phyloP scores from a whole-genome alignment of 176 grass and related monocot species.

The Eleusine coracana region DNA sequence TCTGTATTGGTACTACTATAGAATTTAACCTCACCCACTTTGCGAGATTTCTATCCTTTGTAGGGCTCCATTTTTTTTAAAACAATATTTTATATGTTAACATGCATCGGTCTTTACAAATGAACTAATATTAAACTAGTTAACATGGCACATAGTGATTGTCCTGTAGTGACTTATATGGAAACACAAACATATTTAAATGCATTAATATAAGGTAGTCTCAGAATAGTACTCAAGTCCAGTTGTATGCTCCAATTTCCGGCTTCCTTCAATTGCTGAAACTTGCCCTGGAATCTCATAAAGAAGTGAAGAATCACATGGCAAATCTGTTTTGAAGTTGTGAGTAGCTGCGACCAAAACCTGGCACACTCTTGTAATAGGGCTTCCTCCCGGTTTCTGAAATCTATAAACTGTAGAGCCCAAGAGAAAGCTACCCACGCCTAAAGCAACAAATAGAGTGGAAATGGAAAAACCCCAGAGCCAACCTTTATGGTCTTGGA shows the following conservation, averaged over 20 bases:
- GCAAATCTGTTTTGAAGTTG: conserved; percentile 57
- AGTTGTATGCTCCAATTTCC: conserved; percentile 50
- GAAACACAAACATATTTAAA: conserved; percentile 22
- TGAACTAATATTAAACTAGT: not conserved
- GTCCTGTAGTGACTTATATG: not conserved
- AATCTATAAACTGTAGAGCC: conserved; percentile 76
- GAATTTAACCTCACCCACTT: not conserved
- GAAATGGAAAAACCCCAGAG: conserved; percentile 65
- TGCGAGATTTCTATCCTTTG: not conserved
- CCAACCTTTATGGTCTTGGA: conserved; percentile 84
- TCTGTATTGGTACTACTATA: not conserved
- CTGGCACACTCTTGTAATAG: conserved; percentile 67
- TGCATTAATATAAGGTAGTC: not conserved
- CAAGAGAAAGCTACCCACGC: conserved; percentile 60
- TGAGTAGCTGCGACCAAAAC: conserved; percentile 58
- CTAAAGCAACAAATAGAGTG: conserved; percentile 61
- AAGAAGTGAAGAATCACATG: conserved; percentile 66
- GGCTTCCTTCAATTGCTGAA: conserved; percentile 61
- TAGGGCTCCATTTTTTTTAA: not conserved
- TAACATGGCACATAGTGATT: too few species aligned
- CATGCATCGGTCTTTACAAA: not conserved
- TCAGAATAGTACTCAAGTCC: conserved; percentile 51
- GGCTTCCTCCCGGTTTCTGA: conserved; percentile 86
- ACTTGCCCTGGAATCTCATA: conserved; percentile 62
- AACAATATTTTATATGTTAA: not conserved